Evolutionary conservation across 768 basidiomycete genomes (phyloP), one percentile per base, ranked within the genome.

Genomic region (Neoboletus subvelutipes): DNA sequence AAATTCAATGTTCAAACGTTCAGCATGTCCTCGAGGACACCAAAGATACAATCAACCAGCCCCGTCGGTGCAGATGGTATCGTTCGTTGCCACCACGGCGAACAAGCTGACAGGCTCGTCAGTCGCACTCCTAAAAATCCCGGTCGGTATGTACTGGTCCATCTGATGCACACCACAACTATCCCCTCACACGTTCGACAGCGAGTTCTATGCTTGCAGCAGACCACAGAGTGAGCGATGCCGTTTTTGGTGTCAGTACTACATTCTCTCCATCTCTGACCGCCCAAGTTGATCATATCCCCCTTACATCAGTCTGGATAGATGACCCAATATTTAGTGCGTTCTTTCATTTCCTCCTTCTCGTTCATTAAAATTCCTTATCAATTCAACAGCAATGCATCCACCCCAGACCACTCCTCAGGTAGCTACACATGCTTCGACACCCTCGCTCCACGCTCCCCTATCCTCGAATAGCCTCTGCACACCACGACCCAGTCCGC

Each of bases 191-290:
- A 0, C 36, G 0, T n/a, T 5, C 0, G 1, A 29, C 55, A 70
- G 71, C 58, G 70, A 51, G 3, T 82, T 76, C 66, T 80, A 75
- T 49, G 42, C 39, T n/a, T 82, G 80, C 54, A 43, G 63, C 7
- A 69, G 68, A 53, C n/a, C 34, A 12, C 3, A 4, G 0, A 4
- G 6, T 17, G 47, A 58, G 0, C 28, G 13, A 7, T 72, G 71
- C 29, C 37, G 47, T 0, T 82, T 78, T 55, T 81, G 70, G 34
- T 63, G 80, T 80, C 59, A 26, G 70, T 58, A 17, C 37, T 5
- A 0, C n/a, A 5, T 43, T n/a, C 0, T 28, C n/a, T 37, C 9
- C 18, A 5, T 18, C 24, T 11, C 13, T 11, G 1, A 22, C 49
- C 29, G 33, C 9, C 36, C 29, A 36, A 6, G 29, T 43, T 61